Conservation (phyloP, 306 rosid species). For the Malus fusca region DNA sequence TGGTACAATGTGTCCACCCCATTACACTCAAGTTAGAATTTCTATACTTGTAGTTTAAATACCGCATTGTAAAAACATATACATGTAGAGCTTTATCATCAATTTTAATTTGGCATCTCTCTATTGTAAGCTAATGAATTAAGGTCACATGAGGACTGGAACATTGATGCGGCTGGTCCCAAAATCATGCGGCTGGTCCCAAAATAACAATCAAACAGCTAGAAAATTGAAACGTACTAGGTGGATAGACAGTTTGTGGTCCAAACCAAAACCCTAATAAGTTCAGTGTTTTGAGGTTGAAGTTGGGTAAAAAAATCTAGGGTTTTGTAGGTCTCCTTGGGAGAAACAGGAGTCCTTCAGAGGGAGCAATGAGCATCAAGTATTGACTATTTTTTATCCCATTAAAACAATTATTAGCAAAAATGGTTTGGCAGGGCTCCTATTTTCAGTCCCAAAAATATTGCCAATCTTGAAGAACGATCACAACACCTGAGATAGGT, state of each 20-base stretch:
- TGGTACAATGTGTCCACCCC: not conserved
- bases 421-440: slow-evolving; percentile 1
- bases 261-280: not conserved
- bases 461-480: slow-evolving; percentile 13
- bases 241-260: not conserved
- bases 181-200: not conserved
- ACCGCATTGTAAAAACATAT: not conserved
- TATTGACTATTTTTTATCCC: slow-evolving; percentile 9
- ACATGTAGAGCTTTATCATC: not conserved
- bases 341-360: slow-evolving; percentile 47
- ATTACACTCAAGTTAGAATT: not conserved
- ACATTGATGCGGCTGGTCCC: not conserved
- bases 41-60: no score
- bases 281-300: not conserved
- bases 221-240: not conserved
- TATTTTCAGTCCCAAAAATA: not conserved
- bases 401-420: not conserved
- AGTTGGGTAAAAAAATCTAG: not conserved
- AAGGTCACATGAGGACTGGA: not conserved
- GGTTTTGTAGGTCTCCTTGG: slow-evolving; percentile 40
- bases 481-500: slow-evolving; percentile 22
- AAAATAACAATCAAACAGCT: not conserved
- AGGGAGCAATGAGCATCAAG: slow-evolving; percentile 35
- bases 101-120: not conserved
- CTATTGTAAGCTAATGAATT: not conserved